These are phyloP conservation scores for Pisolithus thermaeus DNA, from an alignment of 1,284 basidiomycete genomes.

Conservation along the genomic window DNA sequence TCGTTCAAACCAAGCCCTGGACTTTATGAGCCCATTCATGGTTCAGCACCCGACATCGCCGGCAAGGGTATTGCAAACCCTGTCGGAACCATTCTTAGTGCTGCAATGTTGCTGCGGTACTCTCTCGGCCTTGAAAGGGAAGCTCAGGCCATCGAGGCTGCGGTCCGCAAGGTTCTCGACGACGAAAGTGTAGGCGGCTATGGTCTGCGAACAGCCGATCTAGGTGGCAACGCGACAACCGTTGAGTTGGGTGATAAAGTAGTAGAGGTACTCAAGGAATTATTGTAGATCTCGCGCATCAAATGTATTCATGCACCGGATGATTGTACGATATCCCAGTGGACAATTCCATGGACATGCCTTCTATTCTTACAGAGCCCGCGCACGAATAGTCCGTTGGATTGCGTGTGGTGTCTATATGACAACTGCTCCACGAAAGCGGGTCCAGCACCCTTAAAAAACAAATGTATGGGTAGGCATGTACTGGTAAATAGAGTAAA, in stretches of 20 bases:
- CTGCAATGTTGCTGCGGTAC: constrained; percentile 92
- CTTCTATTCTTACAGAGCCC: not conserved
- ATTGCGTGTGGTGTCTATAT: constrained; percentile 6
- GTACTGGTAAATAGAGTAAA: not conserved
- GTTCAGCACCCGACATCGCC: constrained; percentile 95
- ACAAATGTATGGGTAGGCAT: not conserved
- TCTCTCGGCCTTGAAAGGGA: constrained; percentile 84
- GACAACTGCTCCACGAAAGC: constrained; percentile 11
- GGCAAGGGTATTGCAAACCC: constrained; percentile 96
- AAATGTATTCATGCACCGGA: not conserved
- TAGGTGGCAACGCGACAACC: constrained; percentile 78
- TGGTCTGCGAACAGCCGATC: constrained; percentile 82
- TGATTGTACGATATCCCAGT: constrained; percentile 1
- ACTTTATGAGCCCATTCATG: constrained; percentile 95
- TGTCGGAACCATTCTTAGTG: constrained; percentile 94
- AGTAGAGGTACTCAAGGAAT: constrained; percentile 65
- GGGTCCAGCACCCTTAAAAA: constrained; percentile 15
- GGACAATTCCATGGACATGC: not conserved
- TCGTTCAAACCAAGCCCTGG: constrained; percentile 75
- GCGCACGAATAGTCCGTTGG: not conserved
- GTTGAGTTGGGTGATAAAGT: constrained; percentile 83
- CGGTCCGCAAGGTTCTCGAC: constrained; percentile 89
- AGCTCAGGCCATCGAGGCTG: constrained; percentile 81
- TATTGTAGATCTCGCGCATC: constrained; percentile 39
- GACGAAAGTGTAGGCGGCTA: constrained; percentile 63